Evolutionary conservation across 768 basidiomycete species (phyloP).

Genomic region (Chalciporus pseudorubinellus): DNA sequence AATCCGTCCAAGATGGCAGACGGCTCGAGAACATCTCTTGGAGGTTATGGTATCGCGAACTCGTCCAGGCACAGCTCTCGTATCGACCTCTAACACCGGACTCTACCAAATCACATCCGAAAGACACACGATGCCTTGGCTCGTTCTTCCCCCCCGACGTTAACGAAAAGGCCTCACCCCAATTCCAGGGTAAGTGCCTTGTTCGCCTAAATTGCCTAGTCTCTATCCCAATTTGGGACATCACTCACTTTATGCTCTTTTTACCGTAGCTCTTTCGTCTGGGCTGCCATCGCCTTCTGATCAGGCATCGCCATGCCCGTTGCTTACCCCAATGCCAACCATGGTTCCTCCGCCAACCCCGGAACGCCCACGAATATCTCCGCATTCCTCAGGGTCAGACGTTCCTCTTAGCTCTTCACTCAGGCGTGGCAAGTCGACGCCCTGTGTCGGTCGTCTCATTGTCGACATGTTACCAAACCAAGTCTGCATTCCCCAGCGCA

Average conservation of each 20-base stretch:
- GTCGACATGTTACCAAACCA: constrained; percentile 56
- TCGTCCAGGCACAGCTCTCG: constrained; percentile 37
- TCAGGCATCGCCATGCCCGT: constrained; percentile 29
- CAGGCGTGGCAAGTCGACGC: constrained; percentile 21
- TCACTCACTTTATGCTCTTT: constrained; percentile 9
- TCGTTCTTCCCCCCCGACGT: constrained; percentile 28
- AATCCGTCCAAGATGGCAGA: constrained; percentile 73
- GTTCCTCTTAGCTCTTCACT: constrained; percentile 5
- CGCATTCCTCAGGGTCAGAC: constrained; percentile 15
- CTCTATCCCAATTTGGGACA: constrained; percentile 8
- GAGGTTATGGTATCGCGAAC: constrained; percentile 77
- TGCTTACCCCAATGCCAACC: constrained; percentile 18
- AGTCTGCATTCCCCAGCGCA: constrained; percentile 26
- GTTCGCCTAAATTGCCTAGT: constrained; percentile 11
- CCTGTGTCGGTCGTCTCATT: constrained; percentile 48
- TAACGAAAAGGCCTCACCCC: constrained; percentile 14
- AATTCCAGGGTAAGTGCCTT: constrained; percentile 13
- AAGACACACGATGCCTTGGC: constrained; percentile 20
- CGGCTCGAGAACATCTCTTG: constrained; percentile 86
- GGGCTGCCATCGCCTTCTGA: constrained; percentile 29
- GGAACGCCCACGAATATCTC: constrained; percentile 29
- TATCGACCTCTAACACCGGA: constrained; percentile 31
- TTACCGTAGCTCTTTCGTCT: constrained; percentile 23
- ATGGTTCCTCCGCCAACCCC: constrained; percentile 25
- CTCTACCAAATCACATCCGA: constrained; percentile 14